Percentiles rank a stretch among this genome's conserved stretches.
Conservation (phyloP, 108 stramenopile genomes). For the Skeletonema grethae region DNA sequence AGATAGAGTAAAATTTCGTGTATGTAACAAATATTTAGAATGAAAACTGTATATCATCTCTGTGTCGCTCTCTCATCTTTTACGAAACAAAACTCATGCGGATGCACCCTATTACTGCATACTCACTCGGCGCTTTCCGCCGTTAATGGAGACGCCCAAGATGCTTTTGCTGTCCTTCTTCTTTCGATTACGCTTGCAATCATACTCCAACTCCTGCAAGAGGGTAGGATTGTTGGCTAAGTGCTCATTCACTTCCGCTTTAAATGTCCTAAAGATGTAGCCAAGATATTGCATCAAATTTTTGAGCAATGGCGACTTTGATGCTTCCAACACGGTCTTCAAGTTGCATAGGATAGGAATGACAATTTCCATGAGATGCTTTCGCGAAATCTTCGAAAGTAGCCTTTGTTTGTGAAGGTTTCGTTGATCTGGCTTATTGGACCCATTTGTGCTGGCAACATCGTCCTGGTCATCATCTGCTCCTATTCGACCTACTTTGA, state of each 20-base stretch:
- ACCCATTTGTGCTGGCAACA: conserved; percentile 50
- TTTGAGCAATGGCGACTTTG: conserved; percentile 82
- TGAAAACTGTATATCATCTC: not conserved
- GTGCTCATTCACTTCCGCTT: conserved; percentile 82
- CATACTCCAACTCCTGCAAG: conserved; percentile 86
- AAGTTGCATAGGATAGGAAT: conserved; percentile 90
- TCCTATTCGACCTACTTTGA: conserved; percentile 63
- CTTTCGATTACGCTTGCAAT: conserved; percentile 41
- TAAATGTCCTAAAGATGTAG: conserved; percentile 76
- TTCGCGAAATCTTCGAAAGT: conserved; percentile 85
- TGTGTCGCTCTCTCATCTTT: not conserved
- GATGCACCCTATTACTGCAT: not conserved
- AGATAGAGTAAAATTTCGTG: not conserved
- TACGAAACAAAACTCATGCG: too few relatives aligned
- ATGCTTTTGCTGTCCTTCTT: conserved; percentile 10
- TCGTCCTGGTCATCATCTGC: conserved; percentile 64
- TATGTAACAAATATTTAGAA: not conserved
- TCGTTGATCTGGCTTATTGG: conserved; percentile 53
- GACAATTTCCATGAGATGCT: conserved; percentile 92
- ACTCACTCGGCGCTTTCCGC: not conserved
- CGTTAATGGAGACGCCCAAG: not conserved
- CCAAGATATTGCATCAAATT: conserved; percentile 84
- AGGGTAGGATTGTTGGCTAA: conserved; percentile 80
- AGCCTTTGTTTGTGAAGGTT: conserved; percentile 81
- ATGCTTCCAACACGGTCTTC: conserved; percentile 80